phyloP scores from a whole-genome alignment of 1,139 yeast genomes.

The Pichia sp. region DNA sequence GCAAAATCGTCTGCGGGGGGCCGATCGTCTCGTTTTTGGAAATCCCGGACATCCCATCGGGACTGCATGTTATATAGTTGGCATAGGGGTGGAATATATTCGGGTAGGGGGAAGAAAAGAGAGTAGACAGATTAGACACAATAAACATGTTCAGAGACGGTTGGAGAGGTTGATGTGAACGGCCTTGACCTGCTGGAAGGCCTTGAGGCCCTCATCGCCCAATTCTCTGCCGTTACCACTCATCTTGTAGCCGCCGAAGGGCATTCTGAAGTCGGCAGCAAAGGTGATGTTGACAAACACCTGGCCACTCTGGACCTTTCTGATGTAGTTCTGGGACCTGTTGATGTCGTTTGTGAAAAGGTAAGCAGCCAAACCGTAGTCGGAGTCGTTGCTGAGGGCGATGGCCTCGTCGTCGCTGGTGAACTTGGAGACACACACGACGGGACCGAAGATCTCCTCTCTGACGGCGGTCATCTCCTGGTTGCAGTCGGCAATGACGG shows the following conservation, averaged over 20 bases:
- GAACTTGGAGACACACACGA: constrained; percentile 50
- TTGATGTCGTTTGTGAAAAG: constrained; percentile 47
- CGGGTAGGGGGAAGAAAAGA: background rate
- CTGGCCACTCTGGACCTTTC: constrained; percentile 43
- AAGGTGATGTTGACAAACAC: constrained; percentile 58
- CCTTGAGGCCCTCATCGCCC: constrained; percentile 54
- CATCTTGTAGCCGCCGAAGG: constrained; percentile 53
- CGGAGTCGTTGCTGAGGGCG: constrained; percentile 46
- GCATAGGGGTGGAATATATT: background rate
- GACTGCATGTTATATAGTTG: background rate
- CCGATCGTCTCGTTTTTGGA: background rate
- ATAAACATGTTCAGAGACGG: background rate
- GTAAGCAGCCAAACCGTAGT: constrained; percentile 58
- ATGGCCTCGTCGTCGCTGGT: constrained; percentile 51
- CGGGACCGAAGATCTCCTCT: constrained; percentile 62
- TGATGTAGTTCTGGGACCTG: constrained; percentile 36
- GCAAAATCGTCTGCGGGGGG: background rate
- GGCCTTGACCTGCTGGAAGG: constrained; percentile 56
- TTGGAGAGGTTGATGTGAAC: constrained; percentile 43
- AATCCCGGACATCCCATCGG: background rate
- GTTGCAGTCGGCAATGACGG: constrained; percentile 50
- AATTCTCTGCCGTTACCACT: constrained; percentile 60
- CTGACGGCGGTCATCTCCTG: constrained; percentile 50
- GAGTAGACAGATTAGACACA: background rate
- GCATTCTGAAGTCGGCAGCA: constrained; percentile 52